Percentiles rank a stretch among this genome's conserved stretches.
phyloP scores from a whole-genome alignment of 768 basidiomycete genomes.

The Boletus subcaerulescens region DNA sequence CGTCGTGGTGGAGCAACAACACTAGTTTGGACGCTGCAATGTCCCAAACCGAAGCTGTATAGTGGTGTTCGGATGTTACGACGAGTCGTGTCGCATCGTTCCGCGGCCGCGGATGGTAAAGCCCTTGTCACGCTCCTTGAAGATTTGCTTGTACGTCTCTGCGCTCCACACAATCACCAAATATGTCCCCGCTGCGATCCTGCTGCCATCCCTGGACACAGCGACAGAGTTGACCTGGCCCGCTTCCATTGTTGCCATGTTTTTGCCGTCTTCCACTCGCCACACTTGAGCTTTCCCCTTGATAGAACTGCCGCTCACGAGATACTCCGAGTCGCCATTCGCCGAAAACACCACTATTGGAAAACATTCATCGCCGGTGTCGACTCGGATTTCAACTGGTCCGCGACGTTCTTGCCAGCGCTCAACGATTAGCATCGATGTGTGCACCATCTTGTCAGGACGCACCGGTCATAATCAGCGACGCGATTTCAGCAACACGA shows the following conservation, averaged over 20 bases:
- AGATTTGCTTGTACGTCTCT: background rate
- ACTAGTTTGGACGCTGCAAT: background rate
- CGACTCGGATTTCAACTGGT: background rate
- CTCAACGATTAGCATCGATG: no score
- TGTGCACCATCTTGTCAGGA: no score
- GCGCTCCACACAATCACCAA: background rate
- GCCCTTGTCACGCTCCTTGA: background rate
- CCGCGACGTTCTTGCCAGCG: background rate
- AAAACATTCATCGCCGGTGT: background rate
- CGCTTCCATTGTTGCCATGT: background rate
- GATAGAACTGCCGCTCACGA: background rate
- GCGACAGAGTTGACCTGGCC: background rate
- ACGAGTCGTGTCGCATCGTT: background rate
- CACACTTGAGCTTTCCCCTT: background rate
- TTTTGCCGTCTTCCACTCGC: background rate
- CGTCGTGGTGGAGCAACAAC: background rate
- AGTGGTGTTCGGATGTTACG: background rate
- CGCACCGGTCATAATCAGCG: no score
- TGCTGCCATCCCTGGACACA: background rate
- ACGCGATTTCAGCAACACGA: no score
- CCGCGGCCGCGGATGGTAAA: no score
- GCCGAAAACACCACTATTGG: background rate
- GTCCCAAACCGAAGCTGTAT: background rate
- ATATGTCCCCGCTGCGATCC: background rate
- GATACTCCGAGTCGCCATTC: background rate